Conservation (phyloP, 768 basidiomycete species). For the Vararia minispora region DNA sequence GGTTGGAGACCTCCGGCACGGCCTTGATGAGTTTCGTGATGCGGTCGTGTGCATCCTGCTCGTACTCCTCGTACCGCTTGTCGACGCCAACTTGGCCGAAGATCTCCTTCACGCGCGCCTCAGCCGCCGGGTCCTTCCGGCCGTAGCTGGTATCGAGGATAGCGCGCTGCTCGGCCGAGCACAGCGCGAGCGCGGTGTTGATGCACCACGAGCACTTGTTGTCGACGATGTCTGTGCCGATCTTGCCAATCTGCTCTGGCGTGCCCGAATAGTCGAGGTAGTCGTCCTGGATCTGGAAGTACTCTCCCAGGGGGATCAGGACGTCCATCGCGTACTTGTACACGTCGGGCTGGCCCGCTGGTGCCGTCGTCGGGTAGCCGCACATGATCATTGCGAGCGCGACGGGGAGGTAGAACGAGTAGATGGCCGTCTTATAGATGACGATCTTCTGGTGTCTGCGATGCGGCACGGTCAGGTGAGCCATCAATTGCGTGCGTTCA, state of each 20-base stretch:
- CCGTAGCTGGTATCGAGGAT: constrained; percentile 63
- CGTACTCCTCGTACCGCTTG: constrained; percentile 63
- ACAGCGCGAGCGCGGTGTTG: constrained; percentile 67
- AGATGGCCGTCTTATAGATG: constrained; percentile 94
- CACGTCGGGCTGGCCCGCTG: constrained; percentile 36
- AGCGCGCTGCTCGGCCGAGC: constrained; percentile 41
- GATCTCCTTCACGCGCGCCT: constrained; percentile 53
- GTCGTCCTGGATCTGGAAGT: constrained; percentile 98
- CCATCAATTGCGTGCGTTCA: not conserved
- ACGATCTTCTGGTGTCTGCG: constrained; percentile 84
- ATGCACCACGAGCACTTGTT: constrained; percentile 99
- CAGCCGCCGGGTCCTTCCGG: constrained; percentile 40
- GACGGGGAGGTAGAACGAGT: constrained; percentile 98
- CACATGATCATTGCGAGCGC: constrained; percentile 85
- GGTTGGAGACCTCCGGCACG: constrained; percentile 47
- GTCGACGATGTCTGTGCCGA: constrained; percentile 96
- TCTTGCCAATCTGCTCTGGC: constrained; percentile 89
- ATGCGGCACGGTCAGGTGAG: not conserved
- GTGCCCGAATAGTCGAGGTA: constrained; percentile 88
- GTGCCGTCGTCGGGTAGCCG: constrained; percentile 41
- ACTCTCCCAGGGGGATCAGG: constrained; percentile 88
- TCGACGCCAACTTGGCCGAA: constrained; percentile 64
- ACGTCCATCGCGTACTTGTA: constrained; percentile 73
- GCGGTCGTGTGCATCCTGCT: constrained; percentile 57
- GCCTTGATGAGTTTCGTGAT: constrained; percentile 59